Evolutionary conservation across 1,284 basidiomycete genomes (phyloP).

Genomic region (Puccinia hordei): DNA sequence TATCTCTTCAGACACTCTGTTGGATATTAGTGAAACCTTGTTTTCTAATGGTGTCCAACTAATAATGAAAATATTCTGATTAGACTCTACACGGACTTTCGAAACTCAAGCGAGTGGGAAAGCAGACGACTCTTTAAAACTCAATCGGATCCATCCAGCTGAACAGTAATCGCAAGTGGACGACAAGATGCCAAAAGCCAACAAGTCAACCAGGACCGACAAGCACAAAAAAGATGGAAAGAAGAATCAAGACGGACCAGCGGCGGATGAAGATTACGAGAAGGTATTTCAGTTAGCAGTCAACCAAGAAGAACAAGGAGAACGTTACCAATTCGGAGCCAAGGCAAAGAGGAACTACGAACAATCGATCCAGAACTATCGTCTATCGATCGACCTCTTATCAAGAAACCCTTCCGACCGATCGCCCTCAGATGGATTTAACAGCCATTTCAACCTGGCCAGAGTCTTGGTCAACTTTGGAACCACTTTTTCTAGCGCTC

Average conservation of each 20-base stretch:
- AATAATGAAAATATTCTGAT: too few species aligned
- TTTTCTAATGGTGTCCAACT: too few species aligned
- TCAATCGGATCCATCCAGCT: too few species aligned
- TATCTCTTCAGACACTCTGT: too few species aligned
- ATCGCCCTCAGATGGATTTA: slow-evolving; percentile 3
- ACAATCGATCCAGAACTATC: slow-evolving; percentile 19
- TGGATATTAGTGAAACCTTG: too few species aligned
- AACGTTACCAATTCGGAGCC: slow-evolving; percentile 41
- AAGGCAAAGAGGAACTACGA: slow-evolving; percentile 24
- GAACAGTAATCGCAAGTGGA: too few species aligned
- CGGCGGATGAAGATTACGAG: slow-evolving; percentile 13
- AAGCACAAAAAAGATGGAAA: neutral
- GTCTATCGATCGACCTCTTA: neutral
- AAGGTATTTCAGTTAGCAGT: slow-evolving; percentile 18
- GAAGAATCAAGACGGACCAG: neutral
- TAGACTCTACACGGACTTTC: too few species aligned
- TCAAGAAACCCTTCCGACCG: neutral
- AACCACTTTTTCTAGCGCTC: slow-evolving; percentile 8
- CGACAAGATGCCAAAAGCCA: slow-evolving; percentile 16
- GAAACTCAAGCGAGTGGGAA: too few species aligned
- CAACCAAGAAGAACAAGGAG: slow-evolving; percentile 37
- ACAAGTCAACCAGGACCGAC: neutral
- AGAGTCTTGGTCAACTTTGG: slow-evolving; percentile 29
- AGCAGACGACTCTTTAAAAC: too few species aligned
- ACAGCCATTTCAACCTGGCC: slow-evolving; percentile 38